Conservation (phyloP, 352 stramenopile genomes). For the Phytophthora sp. region DNA sequence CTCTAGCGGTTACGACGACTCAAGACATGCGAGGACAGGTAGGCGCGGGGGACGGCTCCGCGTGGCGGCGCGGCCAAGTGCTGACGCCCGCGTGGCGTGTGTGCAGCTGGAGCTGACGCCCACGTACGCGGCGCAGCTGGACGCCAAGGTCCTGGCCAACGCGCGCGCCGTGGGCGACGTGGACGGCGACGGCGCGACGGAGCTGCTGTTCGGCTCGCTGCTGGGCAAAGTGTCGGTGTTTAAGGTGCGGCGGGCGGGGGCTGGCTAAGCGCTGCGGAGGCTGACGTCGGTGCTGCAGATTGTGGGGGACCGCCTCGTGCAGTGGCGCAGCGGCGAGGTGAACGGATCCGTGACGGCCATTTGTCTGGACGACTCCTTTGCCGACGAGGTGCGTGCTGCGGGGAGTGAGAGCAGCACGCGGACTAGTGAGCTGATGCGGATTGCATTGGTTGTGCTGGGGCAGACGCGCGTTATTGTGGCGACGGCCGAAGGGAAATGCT, state of each 20-base stretch:
- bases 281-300: slow-evolving; percentile 34
- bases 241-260: slow-evolving; percentile 51
- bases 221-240: slow-evolving; percentile 67
- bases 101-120: slow-evolving; percentile 71
- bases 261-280: neutral
- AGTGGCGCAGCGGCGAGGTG: slow-evolving; percentile 63
- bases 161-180: slow-evolving; percentile 69
- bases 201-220: slow-evolving; percentile 74
- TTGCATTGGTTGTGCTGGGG: neutral
- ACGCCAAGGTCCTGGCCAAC: slow-evolving; percentile 75
- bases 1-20: no score
- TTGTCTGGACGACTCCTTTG: slow-evolving; percentile 49
- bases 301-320: slow-evolving; percentile 50
- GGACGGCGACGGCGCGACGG: slow-evolving; percentile 64
- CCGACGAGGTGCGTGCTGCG: slow-evolving; percentile 42
- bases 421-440: neutral
- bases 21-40: slow-evolving; percentile 33
- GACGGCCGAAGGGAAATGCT: slow-evolving; percentile 73
- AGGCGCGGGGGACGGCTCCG: neutral
- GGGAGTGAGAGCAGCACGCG: no score
- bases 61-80: neutral
- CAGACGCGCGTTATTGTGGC: slow-evolving; percentile 76
- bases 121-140: slow-evolving; percentile 62
- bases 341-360: slow-evolving; percentile 80
- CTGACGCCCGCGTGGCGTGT: neutral